Evolutionary conservation across 352 stramenopile genomes (phyloP), one percentile per base, ranked within the genome.

Genomic region (Phytophthora colocasiae): DNA sequence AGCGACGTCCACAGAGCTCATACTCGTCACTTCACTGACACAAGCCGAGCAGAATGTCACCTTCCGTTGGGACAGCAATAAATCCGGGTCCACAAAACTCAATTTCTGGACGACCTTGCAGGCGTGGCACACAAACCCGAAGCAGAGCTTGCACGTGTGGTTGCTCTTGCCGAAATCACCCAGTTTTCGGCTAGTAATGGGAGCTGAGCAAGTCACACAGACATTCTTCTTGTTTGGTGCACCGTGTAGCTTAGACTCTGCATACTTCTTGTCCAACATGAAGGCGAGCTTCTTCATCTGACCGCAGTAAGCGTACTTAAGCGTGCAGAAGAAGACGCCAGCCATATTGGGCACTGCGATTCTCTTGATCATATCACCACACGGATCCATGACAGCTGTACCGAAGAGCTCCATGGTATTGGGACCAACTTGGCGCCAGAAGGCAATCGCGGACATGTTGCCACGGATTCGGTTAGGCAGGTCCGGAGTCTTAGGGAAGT

Each of bases 331-430:
- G 46, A 72, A 72, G 29, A 59, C 45, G 26, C 63, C 46, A 6
- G 63, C 68, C 52, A 76, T 71, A 34, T 56, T 76, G 0, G 68
- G 56, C 9, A 76, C 68, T 2, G 46, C 68, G 8, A 76, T 43
- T 15, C 39, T 57, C 15, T 66, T 66, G 31, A 82, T 66, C 50
- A 90, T 61, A 15, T 70, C 69, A 48, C 72, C 69, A 8, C 46
- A 45, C 2, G 66, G 61, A 24, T 83, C 66, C 38, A 84, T 65
- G 39, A 80, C 69, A 0, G 58, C 71, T 14, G 63, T 74, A 15
- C 70, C 69, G 57, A 81, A 87, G 3, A 84, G 43, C 34, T 89
- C 76, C 14, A 84, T 82, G 2, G 66, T 68, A 38, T 81, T 78
- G 8, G 78, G 49, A 10, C 26, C 58, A 15, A 71, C 63, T 46